Evolutionary conservation across 495 filamentous ascomycete species (phyloP), one percentile per base, ranked within the genome.

Genomic region (Aspergillus taichungensis): DNA sequence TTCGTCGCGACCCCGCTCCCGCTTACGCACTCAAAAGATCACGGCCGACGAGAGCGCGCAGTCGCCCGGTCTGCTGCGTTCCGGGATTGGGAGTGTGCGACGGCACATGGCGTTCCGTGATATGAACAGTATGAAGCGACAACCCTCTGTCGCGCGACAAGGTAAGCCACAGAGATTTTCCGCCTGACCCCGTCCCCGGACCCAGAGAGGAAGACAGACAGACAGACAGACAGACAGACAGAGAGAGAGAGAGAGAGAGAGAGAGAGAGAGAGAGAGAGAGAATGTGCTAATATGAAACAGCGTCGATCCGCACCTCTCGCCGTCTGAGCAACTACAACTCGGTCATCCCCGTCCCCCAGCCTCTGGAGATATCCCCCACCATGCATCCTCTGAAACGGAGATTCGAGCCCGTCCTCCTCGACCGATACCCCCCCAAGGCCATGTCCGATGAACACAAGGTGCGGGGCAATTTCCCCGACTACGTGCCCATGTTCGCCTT

Each of bases 401-500:
- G 85, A 40, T 95, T 96, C 55, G 92, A 98, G 56, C 92, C 92
- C 6, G 89, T 95, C 11, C 68, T 98, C 12, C 77, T 98, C 27
- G 92, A 98, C 60, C 75, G 91, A 59, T 97, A 98, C 55, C 92
- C 92, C 13, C 81, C 87, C 32, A 85, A 86, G 58, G 76, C 77
- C 50, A 84, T 89, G 68, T 58, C 77, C n/a, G 91, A 95, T 24
- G 87, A 94, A 51, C 53, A 79, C 45, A 81, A 85, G 57, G 77
- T 84, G 57, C 81, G 92, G 55, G 89, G 87, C 35, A 80, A 79
- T 42, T 96, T 98, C 60, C 92, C 92, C 3, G 91, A 98, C 57
- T 97, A 95, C 54, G 87, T 98, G 32, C 92, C 92, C 24, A 97
- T 98, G 92, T 98, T 97, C 56, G 89, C 92, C 13, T 98, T 97